Evolutionary conservation across 202 grass and related monocot species (phyloP).

Genomic region (Miscanthus sacchariflorus): DNA sequence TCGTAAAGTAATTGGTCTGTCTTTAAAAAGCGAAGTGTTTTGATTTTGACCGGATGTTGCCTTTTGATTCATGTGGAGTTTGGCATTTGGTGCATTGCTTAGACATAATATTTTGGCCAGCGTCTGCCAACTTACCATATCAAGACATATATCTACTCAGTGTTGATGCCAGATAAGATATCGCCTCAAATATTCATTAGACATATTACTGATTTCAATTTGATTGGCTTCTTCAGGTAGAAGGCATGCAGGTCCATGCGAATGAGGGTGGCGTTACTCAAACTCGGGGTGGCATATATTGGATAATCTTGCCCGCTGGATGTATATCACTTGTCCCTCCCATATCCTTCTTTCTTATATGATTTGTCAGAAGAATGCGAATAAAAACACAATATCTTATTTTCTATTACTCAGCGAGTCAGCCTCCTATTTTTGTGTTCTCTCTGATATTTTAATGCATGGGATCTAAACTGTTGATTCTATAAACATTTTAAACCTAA

Average conservation of each 20-base stretch:
- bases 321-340: constrained; percentile 64
- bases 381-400: background rate
- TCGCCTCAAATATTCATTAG: background rate
- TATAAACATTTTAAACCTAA: constrained; percentile 2
- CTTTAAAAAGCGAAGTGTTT: background rate
- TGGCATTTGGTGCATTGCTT: background rate
- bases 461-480: background rate
- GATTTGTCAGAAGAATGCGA: constrained; percentile 17
- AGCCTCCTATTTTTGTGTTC: background rate
- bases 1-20: background rate
- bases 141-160: background rate
- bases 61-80: constrained; percentile 6
- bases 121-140: constrained; percentile 18
- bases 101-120: background rate
- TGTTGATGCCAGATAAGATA: background rate
- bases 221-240: constrained; percentile 62
- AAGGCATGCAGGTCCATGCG: constrained; percentile 97
- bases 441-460: background rate
- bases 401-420: constrained; percentile 9
- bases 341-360: constrained; percentile 7
- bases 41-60: background rate
- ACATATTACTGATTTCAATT: constrained; percentile 11
- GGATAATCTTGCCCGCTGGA: constrained; percentile 99
- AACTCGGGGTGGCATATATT: constrained; percentile 97
- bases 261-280: constrained; percentile 94